phyloP scores from a whole-genome alignment of 345 rosid genomes.

The Kandelia obovata region DNA sequence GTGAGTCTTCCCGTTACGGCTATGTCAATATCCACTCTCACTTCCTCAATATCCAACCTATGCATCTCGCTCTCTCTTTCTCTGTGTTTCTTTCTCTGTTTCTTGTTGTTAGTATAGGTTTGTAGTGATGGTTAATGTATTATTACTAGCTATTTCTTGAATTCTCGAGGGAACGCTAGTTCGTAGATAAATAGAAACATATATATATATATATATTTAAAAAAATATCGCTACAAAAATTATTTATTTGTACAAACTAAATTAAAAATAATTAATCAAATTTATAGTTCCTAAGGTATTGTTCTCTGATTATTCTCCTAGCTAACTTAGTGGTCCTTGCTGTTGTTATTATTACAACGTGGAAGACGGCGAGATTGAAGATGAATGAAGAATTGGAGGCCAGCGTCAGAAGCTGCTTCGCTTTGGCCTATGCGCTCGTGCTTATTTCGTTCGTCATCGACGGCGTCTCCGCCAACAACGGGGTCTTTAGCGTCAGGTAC shows the following conservation, averaged over 20 bases:
- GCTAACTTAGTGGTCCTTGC: too few relatives aligned
- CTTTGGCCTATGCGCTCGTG: background rate
- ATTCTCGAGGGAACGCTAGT: too few relatives aligned
- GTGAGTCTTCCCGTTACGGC: constrained; percentile 53
- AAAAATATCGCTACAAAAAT: too few relatives aligned
- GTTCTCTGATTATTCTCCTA: too few relatives aligned
- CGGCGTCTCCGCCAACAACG: constrained; percentile 26
- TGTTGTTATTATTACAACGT: background rate
- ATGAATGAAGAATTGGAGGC: background rate
- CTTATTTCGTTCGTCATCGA: background rate
- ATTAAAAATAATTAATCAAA: too few relatives aligned
- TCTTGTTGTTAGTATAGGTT: too few relatives aligned
- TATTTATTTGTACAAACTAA: too few relatives aligned
- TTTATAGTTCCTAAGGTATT: too few relatives aligned
- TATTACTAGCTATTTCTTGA: too few relatives aligned
- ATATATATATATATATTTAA: too few relatives aligned
- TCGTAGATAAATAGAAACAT: too few relatives aligned
- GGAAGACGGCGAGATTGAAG: background rate
- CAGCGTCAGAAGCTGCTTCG: background rate
- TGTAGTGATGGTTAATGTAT: too few relatives aligned
- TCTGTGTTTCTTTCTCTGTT: background rate
- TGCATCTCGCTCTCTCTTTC: background rate
- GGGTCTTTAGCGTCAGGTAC: constrained; percentile 75
- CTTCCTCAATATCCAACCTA: constrained; percentile 14
- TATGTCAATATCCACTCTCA: constrained; percentile 58